These are phyloP conservation scores for Nevesoporus exiguus DNA, from an alignment of 768 basidiomycete species.

Conservation along the genomic window DNA sequence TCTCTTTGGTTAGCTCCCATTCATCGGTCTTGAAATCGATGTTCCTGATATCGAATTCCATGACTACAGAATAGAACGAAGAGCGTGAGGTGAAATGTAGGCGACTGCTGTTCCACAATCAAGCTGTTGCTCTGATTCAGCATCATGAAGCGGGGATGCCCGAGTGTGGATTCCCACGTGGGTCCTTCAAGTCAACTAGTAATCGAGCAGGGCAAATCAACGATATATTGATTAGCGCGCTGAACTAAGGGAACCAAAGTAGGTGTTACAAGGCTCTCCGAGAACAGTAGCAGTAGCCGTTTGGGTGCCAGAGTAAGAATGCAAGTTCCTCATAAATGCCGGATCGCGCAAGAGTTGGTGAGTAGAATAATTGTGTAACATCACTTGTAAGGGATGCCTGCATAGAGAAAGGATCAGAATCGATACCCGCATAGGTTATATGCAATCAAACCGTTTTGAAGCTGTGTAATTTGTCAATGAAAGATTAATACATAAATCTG, in stretches of 20 bases:
- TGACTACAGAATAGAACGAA: constrained; percentile 5
- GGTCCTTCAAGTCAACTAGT: neutral
- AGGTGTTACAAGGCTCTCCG: neutral
- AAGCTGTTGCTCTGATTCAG: too few species aligned
- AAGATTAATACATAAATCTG: neutral
- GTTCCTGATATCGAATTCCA: constrained; percentile 38
- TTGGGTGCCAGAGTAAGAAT: neutral
- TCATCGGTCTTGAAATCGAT: constrained; percentile 39
- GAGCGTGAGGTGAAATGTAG: neutral
- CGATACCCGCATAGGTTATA: neutral
- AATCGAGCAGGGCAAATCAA: too few species aligned
- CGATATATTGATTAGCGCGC: too few species aligned
- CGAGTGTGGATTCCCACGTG: neutral
- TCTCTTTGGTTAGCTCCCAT: constrained; percentile 54
- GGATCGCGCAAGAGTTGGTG: neutral
- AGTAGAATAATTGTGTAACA: neutral
- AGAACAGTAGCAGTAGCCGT: neutral
- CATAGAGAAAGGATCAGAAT: neutral
- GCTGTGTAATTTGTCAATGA: constrained; percentile 26
- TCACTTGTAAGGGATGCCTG: constrained; percentile 33
- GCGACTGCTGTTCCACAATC: neutral
- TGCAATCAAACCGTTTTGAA: constrained; percentile 44
- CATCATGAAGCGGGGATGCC: too few species aligned
- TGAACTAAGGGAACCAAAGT: neutral
- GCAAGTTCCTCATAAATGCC: neutral